Percentiles rank a stretch among this genome's conserved stretches.
Conservation (phyloP, 768 basidiomycete genomes). For the button mushroom (Agaricus bisporus) region DNA sequence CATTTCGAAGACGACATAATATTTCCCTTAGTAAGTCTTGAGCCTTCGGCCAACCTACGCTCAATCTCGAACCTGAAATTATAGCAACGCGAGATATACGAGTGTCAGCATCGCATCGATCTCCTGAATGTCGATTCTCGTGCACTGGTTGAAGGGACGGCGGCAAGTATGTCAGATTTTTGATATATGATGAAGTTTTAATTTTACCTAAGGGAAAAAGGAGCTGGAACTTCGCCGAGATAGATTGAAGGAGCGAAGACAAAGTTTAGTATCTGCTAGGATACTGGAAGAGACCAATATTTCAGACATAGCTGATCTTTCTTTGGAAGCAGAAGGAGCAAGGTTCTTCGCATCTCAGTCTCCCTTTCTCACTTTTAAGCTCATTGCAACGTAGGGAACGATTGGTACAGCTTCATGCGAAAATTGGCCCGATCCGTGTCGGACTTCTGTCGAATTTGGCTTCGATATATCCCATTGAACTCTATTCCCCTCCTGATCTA, state of each 20-base stretch:
- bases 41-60: background rate
- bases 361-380: conserved; percentile 4
- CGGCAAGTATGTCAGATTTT: conserved; percentile 36
- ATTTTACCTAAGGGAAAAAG: conserved; percentile 21
- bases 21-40: conserved; percentile 32
- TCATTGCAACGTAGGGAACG: conserved; percentile 34
- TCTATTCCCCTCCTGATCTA: conserved; percentile 77
- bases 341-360: conserved; percentile 18
- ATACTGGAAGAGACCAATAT: conserved; percentile 15
- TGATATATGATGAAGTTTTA: background rate
- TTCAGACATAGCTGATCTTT: conserved; percentile 3
- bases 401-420: conserved; percentile 39
- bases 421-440: conserved; percentile 49
- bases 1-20: conserved; percentile 36
- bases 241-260: conserved; percentile 39
- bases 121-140: conserved; percentile 39
- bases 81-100: conserved; percentile 65
- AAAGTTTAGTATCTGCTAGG: conserved; percentile 35
- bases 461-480: conserved; percentile 84
- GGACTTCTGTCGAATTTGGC: conserved; percentile 67
- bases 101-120: conserved; percentile 52
- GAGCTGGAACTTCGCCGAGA: conserved; percentile 32
- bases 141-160: conserved; percentile 34
- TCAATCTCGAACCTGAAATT: conserved; percentile 16
- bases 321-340: conserved; percentile 11